Evolutionary conservation across 306 rosid species (phyloP).

Genomic region (Corylus avellana): DNA sequence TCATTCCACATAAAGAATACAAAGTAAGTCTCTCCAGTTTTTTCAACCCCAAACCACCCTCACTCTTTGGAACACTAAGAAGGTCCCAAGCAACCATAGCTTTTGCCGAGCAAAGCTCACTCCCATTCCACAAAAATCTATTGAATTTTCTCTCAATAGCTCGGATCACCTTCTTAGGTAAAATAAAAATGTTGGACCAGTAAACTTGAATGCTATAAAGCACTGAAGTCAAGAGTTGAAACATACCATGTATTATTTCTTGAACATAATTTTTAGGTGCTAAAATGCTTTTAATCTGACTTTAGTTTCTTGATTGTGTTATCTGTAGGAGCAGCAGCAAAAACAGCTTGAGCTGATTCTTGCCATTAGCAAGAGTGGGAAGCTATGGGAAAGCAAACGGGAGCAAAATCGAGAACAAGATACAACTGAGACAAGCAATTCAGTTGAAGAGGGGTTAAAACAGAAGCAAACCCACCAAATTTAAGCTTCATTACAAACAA

Average conservation of each 20-base stretch:
- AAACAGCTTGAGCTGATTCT: constrained; percentile 87
- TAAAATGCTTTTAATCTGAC: constrained; percentile 11
- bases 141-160: too few relatives aligned
- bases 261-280: neutral
- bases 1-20: too few relatives aligned
- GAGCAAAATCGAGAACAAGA: constrained; percentile 33
- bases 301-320: constrained; percentile 17
- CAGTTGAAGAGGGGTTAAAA: constrained; percentile 47
- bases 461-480: constrained; percentile 60
- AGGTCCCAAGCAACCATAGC: too few relatives aligned
- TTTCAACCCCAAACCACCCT: too few relatives aligned
- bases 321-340: constrained; percentile 78
- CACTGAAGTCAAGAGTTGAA: too few relatives aligned
- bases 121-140: too few relatives aligned
- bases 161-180: too few relatives aligned
- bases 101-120: too few relatives aligned
- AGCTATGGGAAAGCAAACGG: constrained; percentile 60
- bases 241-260: neutral
- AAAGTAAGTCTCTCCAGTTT: too few relatives aligned
- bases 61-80: too few relatives aligned
- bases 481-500: constrained; percentile 29
- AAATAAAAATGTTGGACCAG: too few relatives aligned
- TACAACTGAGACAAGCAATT: constrained; percentile 31
- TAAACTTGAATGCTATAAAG: too few relatives aligned
- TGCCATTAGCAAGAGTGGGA: constrained; percentile 65